Evolutionary conservation across 257 asterid genomes (phyloP), one percentile per base, ranked within the genome.

Genomic region (Capsicum rhomboideum): DNA sequence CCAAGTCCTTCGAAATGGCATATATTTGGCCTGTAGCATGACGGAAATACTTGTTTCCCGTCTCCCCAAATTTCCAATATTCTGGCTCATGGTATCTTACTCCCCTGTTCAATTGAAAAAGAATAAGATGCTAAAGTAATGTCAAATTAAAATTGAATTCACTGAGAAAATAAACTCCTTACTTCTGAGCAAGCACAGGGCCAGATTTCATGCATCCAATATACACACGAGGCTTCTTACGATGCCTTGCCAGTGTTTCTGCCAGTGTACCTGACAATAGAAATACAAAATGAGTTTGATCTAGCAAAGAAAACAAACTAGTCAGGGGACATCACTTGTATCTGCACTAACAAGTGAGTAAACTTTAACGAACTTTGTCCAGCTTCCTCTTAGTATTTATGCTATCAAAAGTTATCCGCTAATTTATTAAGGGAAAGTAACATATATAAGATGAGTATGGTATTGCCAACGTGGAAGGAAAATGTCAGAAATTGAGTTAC

Each of bases 131-230:
- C 42, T 81, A 23, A 50, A 61, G 26, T 42, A 66, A 61, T 17
- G 26, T 4, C 14, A 42, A n/a, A 23, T 34, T 58, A 23, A 3
- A 40, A 11, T 10, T 34, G 2, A 18, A 49, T 11, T 29, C 12
- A 20, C 69, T 80, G 64, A 49, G 34, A 34, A 56, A 68, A 78
- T 37, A 82, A 18, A 40, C 34, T 46, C 21, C 85, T 9, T 87
- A 95, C 99, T 94, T 94, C 84, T 94, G 98, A 85, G 99, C 91
- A 31, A 95, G 91, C 82, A 95, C 99, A 9, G 99, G 99, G 46
- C 99, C 98, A 2, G 99, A 95, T 88, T 95, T 95, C 99, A 95
- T 95, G 79, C 99, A 95, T 69, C 99, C 97, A 61, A 93, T 87
- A 80, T 95, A 95, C 52, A 92, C 92, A 83, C 97, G 89, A 59